A percentile compares a stretch with the other conserved stretches of the same genome.
Conservation (phyloP, 345 rosid genomes). For the Geranium rotundifolium region DNA sequence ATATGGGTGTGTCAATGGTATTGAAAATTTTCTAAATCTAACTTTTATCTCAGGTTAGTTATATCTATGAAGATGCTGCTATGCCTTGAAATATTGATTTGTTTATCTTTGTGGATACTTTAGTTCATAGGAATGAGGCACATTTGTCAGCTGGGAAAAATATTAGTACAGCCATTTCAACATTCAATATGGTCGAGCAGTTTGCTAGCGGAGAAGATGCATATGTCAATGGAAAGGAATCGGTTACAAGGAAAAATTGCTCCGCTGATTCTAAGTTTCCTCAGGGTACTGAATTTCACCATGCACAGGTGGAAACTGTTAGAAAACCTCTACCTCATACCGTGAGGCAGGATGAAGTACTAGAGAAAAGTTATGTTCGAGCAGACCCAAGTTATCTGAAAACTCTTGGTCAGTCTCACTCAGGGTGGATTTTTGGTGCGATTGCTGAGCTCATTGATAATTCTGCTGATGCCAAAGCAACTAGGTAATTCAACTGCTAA, state of each 20-base stretch:
- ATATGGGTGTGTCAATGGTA: neutral
- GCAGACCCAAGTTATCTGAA: constrained; percentile 25
- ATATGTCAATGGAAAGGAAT: neutral
- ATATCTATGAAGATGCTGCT: neutral
- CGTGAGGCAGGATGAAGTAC: neutral
- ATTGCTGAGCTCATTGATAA: constrained; percentile 33
- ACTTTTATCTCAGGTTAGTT: neutral
- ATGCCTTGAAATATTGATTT: neutral
- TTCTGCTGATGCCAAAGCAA: constrained; percentile 26
- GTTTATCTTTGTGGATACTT: neutral
- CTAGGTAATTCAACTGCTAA: constrained; percentile 8
- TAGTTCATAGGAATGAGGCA: neutral
- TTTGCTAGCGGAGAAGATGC: constrained; percentile 1
- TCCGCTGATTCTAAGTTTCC: constrained; percentile 1
- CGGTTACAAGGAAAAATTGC: constrained; percentile 1
- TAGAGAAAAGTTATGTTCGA: constrained; percentile 18
- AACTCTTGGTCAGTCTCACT: constrained; percentile 29
- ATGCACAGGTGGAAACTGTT: neutral
- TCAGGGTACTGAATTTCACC: constrained; percentile 5
- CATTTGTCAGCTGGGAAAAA: neutral
- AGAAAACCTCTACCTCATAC: neutral
- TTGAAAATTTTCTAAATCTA: no score
- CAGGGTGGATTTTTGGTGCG: constrained; percentile 30
- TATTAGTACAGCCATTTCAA: neutral
- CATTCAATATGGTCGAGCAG: neutral